These are phyloP conservation scores for Cyclostephanos tholiformis DNA, from an alignment of 108 stramenopile genomes.

Conservation along the genomic window DNA sequence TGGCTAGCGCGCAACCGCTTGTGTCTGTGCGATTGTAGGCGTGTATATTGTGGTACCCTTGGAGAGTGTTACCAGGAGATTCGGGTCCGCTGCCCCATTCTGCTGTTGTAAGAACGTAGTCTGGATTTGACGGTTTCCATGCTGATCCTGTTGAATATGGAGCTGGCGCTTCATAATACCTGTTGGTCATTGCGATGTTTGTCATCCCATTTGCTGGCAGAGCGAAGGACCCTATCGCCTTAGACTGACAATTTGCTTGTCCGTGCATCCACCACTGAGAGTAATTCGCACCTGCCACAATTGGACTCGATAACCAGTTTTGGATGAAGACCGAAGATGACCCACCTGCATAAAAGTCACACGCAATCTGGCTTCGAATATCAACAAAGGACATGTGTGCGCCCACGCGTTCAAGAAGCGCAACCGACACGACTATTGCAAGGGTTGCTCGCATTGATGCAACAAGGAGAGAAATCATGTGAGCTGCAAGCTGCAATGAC, in stretches of 20 bases:
- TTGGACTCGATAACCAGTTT: not conserved
- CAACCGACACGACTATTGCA: not conserved
- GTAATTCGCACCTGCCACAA: not conserved
- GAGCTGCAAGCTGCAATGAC: too few relatives aligned
- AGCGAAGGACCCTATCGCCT: not conserved
- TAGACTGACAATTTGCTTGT: not conserved
- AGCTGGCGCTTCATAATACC: not conserved
- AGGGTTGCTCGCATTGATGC: not conserved
- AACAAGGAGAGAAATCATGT: not conserved
- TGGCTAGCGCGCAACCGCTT: not conserved
- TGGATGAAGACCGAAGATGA: not conserved
- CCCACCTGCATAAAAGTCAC: not conserved
- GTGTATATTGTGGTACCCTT: not conserved
- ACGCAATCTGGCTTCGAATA: not conserved
- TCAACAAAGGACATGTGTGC: constrained; percentile 1
- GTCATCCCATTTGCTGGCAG: not conserved
- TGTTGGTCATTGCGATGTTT: not conserved
- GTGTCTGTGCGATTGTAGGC: constrained; percentile 1
- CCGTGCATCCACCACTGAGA: constrained; percentile 7
- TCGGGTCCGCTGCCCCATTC: not conserved
- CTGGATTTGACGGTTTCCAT: not conserved
- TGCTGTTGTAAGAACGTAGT: not conserved
- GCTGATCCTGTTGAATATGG: not conserved
- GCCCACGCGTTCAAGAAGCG: not conserved
- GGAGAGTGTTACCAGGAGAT: not conserved